Evolutionary conservation across 2,329 filamentous ascomycete species (phyloP).

Genomic region (Xylariaceae sp.): DNA sequence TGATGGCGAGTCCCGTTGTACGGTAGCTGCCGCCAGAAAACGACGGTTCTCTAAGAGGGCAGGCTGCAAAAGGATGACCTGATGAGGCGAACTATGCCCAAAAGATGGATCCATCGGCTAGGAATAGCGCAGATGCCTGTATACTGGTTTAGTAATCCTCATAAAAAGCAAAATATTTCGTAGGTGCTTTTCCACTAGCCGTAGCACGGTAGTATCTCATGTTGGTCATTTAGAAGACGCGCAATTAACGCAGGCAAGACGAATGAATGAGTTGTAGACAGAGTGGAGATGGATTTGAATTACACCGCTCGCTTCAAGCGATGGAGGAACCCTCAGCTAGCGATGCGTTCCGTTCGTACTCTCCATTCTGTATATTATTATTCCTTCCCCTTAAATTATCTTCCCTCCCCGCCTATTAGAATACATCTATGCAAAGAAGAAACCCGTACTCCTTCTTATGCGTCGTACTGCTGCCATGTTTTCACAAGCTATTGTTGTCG

Average conservation of each 20-base stretch:
- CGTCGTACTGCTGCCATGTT: constrained; percentile 7
- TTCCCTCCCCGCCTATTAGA: constrained; percentile 10
- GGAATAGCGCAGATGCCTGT: too few relatives aligned
- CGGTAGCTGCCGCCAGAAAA: not conserved
- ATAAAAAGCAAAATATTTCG: too few relatives aligned
- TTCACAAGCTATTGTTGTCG: constrained; percentile 24
- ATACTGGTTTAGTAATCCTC: too few relatives aligned
- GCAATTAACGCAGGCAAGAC: not conserved
- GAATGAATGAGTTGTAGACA: not conserved
- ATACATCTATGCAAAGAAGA: constrained; percentile 19
- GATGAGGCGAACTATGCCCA: not conserved
- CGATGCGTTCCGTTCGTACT: not conserved
- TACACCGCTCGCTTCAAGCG: constrained; percentile 3
- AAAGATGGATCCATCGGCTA: too few relatives aligned
- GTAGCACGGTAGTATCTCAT: too few relatives aligned
- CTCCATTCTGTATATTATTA: not conserved
- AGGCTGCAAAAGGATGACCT: constrained; percentile 5
- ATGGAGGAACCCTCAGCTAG: not conserved
- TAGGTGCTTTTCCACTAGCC: too few relatives aligned
- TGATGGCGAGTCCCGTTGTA: not conserved
- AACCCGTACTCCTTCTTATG: not conserved
- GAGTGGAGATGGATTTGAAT: constrained; percentile 25
- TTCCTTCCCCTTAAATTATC: not conserved
- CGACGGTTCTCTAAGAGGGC: not conserved
- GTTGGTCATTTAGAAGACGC: too few relatives aligned